phyloP scores from a whole-genome alignment of 768 basidiomycete genomes.

The Russula ochroleuca region DNA sequence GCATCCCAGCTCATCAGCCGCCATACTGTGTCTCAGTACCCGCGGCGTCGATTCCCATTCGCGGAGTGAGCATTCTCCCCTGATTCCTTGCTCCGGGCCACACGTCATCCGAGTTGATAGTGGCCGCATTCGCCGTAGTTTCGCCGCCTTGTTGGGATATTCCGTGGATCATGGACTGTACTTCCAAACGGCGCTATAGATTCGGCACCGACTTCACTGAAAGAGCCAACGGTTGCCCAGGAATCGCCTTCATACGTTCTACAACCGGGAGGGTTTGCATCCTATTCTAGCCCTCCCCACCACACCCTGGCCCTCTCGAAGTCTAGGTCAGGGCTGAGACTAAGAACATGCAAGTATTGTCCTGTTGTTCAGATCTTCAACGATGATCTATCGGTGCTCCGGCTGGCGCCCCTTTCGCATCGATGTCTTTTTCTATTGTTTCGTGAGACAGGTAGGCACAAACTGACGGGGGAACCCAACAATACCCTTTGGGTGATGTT shows the following conservation, averaged over 20 bases:
- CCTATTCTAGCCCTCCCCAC: neutral
- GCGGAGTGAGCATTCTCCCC: neutral
- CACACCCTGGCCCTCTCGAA: neutral
- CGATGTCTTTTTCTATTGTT: slow-evolving; percentile 12
- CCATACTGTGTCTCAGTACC: neutral
- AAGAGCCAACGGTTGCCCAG: neutral
- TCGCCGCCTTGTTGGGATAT: neutral
- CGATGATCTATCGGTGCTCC: neutral
- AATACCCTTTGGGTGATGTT: neutral
- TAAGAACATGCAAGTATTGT: neutral
- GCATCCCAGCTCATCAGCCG: neutral
- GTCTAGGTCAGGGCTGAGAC: neutral
- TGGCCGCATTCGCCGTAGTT: slow-evolving; percentile 6
- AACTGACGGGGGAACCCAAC: neutral
- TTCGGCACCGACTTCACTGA: slow-evolving; percentile 7
- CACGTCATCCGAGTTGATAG: slow-evolving; percentile 3
- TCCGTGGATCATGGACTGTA: slow-evolving; percentile 23
- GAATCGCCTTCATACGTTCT: neutral
- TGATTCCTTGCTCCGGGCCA: slow-evolving; percentile 3
- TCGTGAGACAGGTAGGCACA: neutral
- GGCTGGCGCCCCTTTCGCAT: neutral
- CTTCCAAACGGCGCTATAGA: slow-evolving; percentile 1
- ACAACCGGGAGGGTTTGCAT: neutral
- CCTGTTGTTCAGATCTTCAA: slow-evolving; percentile 2
- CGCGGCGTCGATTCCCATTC: slow-evolving; percentile 3